phyloP scores from a whole-genome alignment of 2,329 filamentous ascomycete species.

The Xenosphaeropsis pyriputrescens region DNA sequence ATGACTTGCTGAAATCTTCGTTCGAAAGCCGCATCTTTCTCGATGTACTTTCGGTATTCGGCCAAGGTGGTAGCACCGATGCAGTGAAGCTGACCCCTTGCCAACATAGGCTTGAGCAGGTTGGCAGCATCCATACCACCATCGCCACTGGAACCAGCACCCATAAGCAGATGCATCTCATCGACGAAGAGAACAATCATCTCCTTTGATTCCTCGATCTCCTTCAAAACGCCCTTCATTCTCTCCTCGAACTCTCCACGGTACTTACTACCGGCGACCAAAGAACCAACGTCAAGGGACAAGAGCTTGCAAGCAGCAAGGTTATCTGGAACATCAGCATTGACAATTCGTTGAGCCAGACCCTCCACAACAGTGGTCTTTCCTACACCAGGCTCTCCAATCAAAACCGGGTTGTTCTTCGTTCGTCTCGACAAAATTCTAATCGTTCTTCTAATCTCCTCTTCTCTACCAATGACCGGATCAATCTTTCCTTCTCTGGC shows the following conservation, averaged over 20 bases:
- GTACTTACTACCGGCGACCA: conserved; percentile 97
- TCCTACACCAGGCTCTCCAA: conserved; percentile 94
- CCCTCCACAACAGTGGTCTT: conserved; percentile 98
- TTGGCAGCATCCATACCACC: conserved; percentile 99
- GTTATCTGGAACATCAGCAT: conserved; percentile 91
- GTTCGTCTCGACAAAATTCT: conserved; percentile 85
- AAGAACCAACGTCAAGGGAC: conserved; percentile 84
- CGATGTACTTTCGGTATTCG: conserved; percentile 97
- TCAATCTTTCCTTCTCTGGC: conserved; percentile 96
- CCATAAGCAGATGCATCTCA: conserved; percentile 98
- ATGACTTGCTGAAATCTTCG: conserved; percentile 97
- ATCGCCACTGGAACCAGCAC: conserved; percentile 83
- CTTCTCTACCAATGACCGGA: conserved; percentile 90
- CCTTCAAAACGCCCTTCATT: conserved; percentile 98
- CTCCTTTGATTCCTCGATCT: conserved; percentile 87
- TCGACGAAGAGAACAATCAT: conserved; percentile 98
- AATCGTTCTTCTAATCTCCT: conserved; percentile 85
- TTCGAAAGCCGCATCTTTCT: conserved; percentile 96
- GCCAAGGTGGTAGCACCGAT: conserved; percentile 91
- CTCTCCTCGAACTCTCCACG: conserved; percentile 97
- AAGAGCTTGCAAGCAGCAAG: conserved; percentile 86
- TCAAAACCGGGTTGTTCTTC: conserved; percentile 83
- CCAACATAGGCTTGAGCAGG: conserved; percentile 94
- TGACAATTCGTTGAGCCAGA: conserved; percentile 87
- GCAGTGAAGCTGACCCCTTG: conserved; percentile 90